Percentiles rank a stretch among this genome's conserved stretches.
phyloP scores from a whole-genome alignment of 2,329 filamentous ascomycete species.

The Xylariaceae sp. region DNA sequence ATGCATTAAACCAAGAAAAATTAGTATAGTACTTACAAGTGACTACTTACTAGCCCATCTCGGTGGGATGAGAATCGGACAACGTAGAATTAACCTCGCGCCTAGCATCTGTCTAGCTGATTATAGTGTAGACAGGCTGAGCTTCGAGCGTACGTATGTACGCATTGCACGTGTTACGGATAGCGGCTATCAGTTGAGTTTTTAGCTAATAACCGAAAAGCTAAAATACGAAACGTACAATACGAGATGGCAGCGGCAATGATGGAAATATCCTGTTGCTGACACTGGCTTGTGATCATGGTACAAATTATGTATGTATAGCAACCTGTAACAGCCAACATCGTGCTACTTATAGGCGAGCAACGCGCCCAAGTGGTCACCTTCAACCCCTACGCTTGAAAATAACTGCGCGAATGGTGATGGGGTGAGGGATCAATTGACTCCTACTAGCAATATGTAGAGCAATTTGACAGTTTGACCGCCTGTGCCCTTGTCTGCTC shows the following conservation, averaged over 20 bases:
- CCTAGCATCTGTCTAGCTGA: not conserved
- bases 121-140: not conserved
- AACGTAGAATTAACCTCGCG: not conserved
- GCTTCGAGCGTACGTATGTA: not conserved
- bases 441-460: not conserved
- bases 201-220: not conserved
- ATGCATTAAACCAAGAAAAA: no score
- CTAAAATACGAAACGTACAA: not conserved
- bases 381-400: no score
- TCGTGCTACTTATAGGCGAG: no score
- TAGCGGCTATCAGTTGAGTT: not conserved
- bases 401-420: not conserved
- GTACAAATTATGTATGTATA: no score
- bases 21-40: no score
- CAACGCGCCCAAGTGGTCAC: no score
- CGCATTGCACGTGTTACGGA: not conserved
- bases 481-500: no score
- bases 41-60: no score
- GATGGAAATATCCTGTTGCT: not conserved
- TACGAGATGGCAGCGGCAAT: not conserved
- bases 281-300: no score
- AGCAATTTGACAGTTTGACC: no score
- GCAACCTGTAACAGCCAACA: no score
- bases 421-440: slow-evolving; percentile 4
- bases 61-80: no score